Conservation (phyloP, 2,329 filamentous ascomycete genomes). For the Calycina herbarum region DNA sequence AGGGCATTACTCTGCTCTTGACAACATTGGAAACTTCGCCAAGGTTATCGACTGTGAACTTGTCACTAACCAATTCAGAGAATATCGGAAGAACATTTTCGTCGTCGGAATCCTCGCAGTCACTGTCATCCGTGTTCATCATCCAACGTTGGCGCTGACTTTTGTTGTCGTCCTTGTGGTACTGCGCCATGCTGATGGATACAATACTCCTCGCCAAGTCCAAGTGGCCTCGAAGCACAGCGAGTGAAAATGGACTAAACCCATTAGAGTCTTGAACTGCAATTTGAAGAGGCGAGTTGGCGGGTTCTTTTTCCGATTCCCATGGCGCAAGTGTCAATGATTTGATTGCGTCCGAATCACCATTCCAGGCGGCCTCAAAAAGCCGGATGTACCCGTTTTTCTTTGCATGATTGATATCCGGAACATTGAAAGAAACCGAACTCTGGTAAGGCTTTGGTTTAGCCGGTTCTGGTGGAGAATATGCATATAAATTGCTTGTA, state of each 20-base stretch:
- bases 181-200: slow-evolving; percentile 70
- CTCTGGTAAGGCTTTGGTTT: slow-evolving; percentile 24
- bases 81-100: slow-evolving; percentile 46
- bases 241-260: slow-evolving; percentile 62
- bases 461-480: background rate
- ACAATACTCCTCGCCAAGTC: slow-evolving; percentile 65
- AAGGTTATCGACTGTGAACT: slow-evolving; percentile 75
- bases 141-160: slow-evolving; percentile 37
- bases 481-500: background rate
- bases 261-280: slow-evolving; percentile 52
- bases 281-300: slow-evolving; percentile 63
- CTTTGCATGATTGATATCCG: slow-evolving; percentile 52
- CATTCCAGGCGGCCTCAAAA: slow-evolving; percentile 73
- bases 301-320: slow-evolving; percentile 46
- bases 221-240: slow-evolving; percentile 64
- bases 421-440: slow-evolving; percentile 24
- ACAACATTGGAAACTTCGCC: slow-evolving; percentile 68
- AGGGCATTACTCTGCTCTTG: slow-evolving; percentile 60
- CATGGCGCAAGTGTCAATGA: slow-evolving; percentile 60
- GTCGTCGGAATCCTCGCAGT: slow-evolving; percentile 28
- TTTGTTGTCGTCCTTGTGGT: slow-evolving; percentile 49
- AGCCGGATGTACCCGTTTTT: slow-evolving; percentile 62
- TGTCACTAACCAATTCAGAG: slow-evolving; percentile 60
- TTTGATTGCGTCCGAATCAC: slow-evolving; percentile 68
- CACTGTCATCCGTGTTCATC: slow-evolving; percentile 45